These are phyloP conservation scores for Phytophthora tentaculata DNA, from an alignment of 352 stramenopile species.

Conservation along the genomic window DNA sequence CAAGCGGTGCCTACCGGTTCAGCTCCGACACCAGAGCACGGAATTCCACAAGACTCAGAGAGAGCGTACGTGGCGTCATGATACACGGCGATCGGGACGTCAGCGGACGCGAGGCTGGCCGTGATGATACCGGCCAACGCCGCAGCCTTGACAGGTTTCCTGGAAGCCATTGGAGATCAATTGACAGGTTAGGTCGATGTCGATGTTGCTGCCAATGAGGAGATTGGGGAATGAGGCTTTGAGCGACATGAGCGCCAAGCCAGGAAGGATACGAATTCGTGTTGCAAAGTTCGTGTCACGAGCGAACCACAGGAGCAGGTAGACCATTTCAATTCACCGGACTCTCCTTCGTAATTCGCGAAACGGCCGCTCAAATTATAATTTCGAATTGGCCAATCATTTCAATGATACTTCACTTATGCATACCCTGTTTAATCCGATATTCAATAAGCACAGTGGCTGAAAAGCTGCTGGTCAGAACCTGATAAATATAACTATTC, in stretches of 20 bases:
- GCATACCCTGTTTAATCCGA: too few species aligned
- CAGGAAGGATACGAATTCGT: too few species aligned
- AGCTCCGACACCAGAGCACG: conserved; percentile 5
- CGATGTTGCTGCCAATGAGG: not conserved
- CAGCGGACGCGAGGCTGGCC: not conserved
- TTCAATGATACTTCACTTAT: too few species aligned
- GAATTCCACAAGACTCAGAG: conserved; percentile 1
- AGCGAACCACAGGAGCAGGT: too few species aligned
- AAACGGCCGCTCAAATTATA: too few species aligned
- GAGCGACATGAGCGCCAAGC: not conserved
- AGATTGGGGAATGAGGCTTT: not conserved
- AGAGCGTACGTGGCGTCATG: conserved; percentile 8
- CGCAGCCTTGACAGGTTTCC: not conserved
- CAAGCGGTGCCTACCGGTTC: conserved; percentile 4
- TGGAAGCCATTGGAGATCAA: not conserved
- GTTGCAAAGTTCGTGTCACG: too few species aligned
- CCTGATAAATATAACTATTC: too few species aligned
- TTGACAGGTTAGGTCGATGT: not conserved
- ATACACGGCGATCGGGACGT: conserved; percentile 1
- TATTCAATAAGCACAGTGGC: too few species aligned
- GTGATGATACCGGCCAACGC: not conserved
- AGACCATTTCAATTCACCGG: too few species aligned
- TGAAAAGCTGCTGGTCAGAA: too few species aligned
- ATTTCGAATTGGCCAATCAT: too few species aligned
- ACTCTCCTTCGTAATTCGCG: too few species aligned